Base-by-base conservation (phyloP, 345 rosid species). In the Diplotaxis tenuifolia region DNA sequence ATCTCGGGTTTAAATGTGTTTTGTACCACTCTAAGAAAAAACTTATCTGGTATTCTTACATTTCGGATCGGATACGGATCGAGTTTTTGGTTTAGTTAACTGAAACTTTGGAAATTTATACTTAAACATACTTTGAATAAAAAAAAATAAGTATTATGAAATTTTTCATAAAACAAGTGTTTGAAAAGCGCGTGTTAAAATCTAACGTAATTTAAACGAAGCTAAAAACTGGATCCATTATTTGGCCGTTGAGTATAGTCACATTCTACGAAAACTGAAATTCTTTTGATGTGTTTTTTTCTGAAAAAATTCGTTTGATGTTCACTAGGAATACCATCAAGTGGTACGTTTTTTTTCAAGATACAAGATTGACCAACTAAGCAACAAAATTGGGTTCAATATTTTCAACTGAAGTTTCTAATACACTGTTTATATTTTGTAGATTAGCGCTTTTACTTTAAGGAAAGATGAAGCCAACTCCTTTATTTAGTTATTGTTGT, bases 311-410 rank as follows among this genome's bases (percentile, higher is more conserved):
- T 36, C 14, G 14, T 10, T 10, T 10, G 14, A 36, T 11, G 42
- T 36, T 9, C 42, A 36, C 3, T 32, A 32, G 38, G 7, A 29
- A 1, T 29, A 32, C 36, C 9, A 32, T 32, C 36, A 32, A 32
- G 36, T 34, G 12, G 40, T 34, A 34, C 40, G n/a, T 38, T 38
- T 38, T 47, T 65, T 23, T 62, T 62, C 1, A 47, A 31, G 12
- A 50, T 20, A n/a, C 45, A 49, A 63, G 54, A 63, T 47, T 7
- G 14, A 50, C 42, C 57, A 74, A 28, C 62, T 47, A 66, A 22
- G 56, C 61, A 66, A 74, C 78, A 74, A 74, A 58, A 74, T 67
- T 47, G 54, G 50, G 67, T 74, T 74, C 72, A 58, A 32, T 25
- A 38, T 38, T 38, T 38, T 38, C 45, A 38, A 38, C 45, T 4